phyloP scores from a whole-genome alignment of 2,329 filamentous ascomycete species.

The Talaromyces albobiverticillius region DNA sequence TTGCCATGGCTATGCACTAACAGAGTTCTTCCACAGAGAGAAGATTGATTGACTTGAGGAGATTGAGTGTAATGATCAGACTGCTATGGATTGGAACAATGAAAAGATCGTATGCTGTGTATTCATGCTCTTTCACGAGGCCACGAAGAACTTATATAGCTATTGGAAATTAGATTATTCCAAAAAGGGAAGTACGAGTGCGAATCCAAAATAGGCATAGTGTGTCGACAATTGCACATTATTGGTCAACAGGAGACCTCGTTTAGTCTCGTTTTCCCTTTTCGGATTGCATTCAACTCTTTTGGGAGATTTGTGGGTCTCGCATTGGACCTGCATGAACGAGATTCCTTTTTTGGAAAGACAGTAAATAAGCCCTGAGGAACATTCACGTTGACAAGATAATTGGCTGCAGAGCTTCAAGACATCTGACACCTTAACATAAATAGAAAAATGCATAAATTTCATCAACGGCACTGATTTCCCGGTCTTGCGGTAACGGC shows the following conservation, averaged over 20 bases:
- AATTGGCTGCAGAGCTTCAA: too few relatives aligned
- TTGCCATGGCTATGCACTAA: neutral
- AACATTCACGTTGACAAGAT: too few relatives aligned
- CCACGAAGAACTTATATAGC: neutral
- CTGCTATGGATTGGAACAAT: neutral
- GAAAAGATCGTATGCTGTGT: neutral
- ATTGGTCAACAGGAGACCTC: neutral
- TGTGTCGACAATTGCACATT: neutral
- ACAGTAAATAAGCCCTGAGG: too few relatives aligned
- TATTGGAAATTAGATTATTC: neutral
- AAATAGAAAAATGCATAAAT: too few relatives aligned
- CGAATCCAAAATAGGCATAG: slow-evolving; percentile 5
- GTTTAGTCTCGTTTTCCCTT: neutral
- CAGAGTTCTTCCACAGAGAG: neutral
- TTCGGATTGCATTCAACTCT: too few relatives aligned
- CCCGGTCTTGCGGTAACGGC: too few relatives aligned
- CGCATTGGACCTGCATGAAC: too few relatives aligned
- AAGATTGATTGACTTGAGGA: neutral
- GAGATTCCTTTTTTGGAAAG: too few relatives aligned
- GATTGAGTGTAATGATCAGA: neutral
- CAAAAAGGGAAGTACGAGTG: slow-evolving; percentile 9
- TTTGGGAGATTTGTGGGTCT: too few relatives aligned
- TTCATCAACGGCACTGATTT: neutral
- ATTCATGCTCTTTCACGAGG: neutral
- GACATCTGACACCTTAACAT: too few relatives aligned